Conservation (phyloP, 2,329 filamentous ascomycete genomes). For the Fusarium siculi region DNA sequence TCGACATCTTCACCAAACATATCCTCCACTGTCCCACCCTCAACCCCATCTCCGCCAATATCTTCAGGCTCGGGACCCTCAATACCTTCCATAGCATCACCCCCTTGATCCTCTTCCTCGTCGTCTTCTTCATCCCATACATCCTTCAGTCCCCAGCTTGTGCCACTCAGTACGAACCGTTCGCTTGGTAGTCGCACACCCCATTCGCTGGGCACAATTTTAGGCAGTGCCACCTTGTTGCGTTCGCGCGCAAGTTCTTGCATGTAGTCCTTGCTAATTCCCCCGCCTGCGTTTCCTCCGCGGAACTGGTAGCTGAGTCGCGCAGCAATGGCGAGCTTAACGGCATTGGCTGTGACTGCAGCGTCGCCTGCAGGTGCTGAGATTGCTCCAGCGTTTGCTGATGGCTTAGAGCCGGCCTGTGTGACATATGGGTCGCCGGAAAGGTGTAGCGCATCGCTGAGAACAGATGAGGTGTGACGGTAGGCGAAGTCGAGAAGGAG, state of each 20-base stretch:
- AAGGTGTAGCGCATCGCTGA: slow-evolving; percentile 77
- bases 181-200: slow-evolving; percentile 74
- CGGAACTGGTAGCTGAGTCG: slow-evolving; percentile 77
- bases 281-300: slow-evolving; percentile 62
- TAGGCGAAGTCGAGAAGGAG: slow-evolving; percentile 89
- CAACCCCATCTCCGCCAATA: slow-evolving; percentile 59
- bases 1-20: slow-evolving; percentile 65
- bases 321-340: slow-evolving; percentile 77
- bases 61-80: slow-evolving; percentile 56
- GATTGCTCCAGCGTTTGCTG: slow-evolving; percentile 60
- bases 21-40: slow-evolving; percentile 64
- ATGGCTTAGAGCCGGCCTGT: slow-evolving; percentile 64
- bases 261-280: slow-evolving; percentile 79
- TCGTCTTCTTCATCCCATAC: slow-evolving; percentile 64
- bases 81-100: slow-evolving; percentile 62
- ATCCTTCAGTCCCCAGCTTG: slow-evolving; percentile 72
- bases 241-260: slow-evolving; percentile 77
- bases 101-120: slow-evolving; percentile 53
- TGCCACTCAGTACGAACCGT: slow-evolving; percentile 73
- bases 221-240: slow-evolving; percentile 74
- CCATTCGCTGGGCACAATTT: slow-evolving; percentile 73
- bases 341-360: slow-evolving; percentile 71
- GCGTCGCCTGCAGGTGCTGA: slow-evolving; percentile 62
- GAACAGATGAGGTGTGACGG: slow-evolving; percentile 78
- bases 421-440: slow-evolving; percentile 74